Percentiles rank a stretch among this genome's conserved stretches.
Evolutionary conservation across 2,329 filamentous ascomycete species (phyloP).

Genomic region (Ceratocystis eucalypticola): DNA sequence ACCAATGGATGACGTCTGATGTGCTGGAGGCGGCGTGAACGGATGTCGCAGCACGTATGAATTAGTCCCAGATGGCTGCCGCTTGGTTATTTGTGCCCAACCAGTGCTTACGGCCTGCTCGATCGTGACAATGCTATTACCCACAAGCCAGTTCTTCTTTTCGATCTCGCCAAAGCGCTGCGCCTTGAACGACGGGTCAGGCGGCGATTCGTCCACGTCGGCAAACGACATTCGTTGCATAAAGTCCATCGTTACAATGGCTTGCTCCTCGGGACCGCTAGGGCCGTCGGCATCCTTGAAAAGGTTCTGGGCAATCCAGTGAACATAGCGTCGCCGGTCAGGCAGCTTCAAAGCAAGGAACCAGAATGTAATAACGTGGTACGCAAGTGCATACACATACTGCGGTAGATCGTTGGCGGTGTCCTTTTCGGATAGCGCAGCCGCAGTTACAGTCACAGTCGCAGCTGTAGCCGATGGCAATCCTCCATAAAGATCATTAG

Average conservation of each 20-base stretch:
- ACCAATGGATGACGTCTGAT: constrained; percentile 33
- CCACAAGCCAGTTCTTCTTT: constrained; percentile 58
- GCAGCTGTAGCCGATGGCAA: constrained; percentile 19
- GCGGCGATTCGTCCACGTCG: constrained; percentile 63
- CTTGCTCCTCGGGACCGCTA: constrained; percentile 74
- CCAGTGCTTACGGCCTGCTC: constrained; percentile 55
- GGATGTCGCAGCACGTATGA: constrained; percentile 46
- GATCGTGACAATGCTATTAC: constrained; percentile 60
- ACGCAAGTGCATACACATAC: constrained; percentile 86
- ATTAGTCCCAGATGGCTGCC: constrained; percentile 56
- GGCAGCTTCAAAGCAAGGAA: constrained; percentile 78
- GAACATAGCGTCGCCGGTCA: constrained; percentile 70
- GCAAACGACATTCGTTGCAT: constrained; percentile 82
- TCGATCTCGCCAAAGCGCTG: constrained; percentile 52
- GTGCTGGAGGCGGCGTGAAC: constrained; percentile 44
- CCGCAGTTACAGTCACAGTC: constrained; percentile 13
- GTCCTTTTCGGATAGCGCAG: constrained; percentile 20
- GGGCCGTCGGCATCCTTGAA: constrained; percentile 63
- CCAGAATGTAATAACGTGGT: constrained; percentile 95
- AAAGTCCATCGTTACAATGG: constrained; percentile 84
- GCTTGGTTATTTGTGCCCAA: constrained; percentile 56
- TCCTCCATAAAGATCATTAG: constrained; percentile 7
- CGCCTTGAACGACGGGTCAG: constrained; percentile 51
- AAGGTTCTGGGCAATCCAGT: constrained; percentile 79
- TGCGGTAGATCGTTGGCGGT: constrained; percentile 64